Conservation (phyloP, 805 yeast species). For the Saccharomycopsis fermentans region DNA sequence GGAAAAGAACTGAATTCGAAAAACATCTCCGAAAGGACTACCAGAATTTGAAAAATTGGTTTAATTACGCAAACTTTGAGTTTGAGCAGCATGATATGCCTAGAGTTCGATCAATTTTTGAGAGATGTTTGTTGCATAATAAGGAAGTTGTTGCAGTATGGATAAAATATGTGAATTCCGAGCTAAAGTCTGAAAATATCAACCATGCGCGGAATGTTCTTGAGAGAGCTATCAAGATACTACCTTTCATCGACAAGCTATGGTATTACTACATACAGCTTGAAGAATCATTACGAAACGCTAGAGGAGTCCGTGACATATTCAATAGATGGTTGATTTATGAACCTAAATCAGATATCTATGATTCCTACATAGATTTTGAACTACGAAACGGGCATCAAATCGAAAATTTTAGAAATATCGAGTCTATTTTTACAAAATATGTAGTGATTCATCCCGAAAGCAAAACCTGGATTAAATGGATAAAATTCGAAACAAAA, state of each 20-base stretch:
- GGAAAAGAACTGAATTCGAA: conserved; percentile 76
- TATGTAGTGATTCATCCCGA: conserved; percentile 45
- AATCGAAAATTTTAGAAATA: conserved; percentile 34
- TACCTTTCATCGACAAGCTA: conserved; percentile 75
- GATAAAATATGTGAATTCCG: conserved; percentile 74
- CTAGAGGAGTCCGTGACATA: conserved; percentile 48
- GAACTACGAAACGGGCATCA: conserved; percentile 25
- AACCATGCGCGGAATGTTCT: conserved; percentile 84
- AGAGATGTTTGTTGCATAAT: conserved; percentile 74
- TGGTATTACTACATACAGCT: conserved; percentile 80
- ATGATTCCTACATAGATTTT: conserved; percentile 66
- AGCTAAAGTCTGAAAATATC: conserved; percentile 58
- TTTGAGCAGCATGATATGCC: conserved; percentile 64
- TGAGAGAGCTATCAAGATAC: conserved; percentile 60
- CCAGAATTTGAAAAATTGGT: conserved; percentile 78
- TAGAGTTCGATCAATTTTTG: conserved; percentile 80
- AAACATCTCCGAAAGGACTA: conserved; percentile 79
- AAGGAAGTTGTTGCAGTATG: conserved; percentile 72
- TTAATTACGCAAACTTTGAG: conserved; percentile 85
- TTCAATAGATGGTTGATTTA: conserved; percentile 76
- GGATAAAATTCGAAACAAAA: conserved; percentile 64
- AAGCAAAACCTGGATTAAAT: conserved; percentile 56
- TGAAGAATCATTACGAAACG: conserved; percentile 68
- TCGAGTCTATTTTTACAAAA: conserved; percentile 45
- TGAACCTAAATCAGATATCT: conserved; percentile 59